These are phyloP conservation scores for Sporothrix brasiliensis DNA, from an alignment of 2,329 filamentous ascomycete species.

Conservation along the genomic window DNA sequence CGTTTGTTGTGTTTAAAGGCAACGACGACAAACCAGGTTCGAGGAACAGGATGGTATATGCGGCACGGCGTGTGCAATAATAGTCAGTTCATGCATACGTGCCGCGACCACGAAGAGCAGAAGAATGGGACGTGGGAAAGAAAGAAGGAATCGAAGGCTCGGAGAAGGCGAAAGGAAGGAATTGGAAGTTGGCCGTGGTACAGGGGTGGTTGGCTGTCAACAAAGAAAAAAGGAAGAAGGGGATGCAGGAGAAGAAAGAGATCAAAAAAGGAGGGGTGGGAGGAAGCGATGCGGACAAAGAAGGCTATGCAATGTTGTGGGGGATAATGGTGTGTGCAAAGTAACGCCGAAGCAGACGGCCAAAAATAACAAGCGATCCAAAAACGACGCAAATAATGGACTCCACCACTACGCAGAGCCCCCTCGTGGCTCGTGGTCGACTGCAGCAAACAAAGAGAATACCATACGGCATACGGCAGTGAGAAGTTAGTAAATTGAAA, in stretches of 20 bases:
- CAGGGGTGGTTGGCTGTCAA: background rate
- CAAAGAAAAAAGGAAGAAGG: background rate
- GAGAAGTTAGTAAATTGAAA: background rate
- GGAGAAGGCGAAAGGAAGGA: conserved; percentile 4
- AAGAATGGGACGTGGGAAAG: background rate
- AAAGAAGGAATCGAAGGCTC: background rate
- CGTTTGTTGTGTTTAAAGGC: background rate
- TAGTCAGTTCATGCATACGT: conserved; percentile 16
- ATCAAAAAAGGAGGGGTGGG: background rate
- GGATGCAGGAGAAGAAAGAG: background rate
- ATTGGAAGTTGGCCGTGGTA: background rate
- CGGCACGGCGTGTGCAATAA: background rate
- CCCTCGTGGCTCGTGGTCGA: background rate
- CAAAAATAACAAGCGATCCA: background rate
- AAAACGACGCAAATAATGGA: conserved; percentile 1
- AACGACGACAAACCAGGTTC: background rate
- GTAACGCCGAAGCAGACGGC: background rate
- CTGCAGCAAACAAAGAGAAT: background rate
- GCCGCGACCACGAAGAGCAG: background rate
- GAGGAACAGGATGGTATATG: background rate
- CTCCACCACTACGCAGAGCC: background rate
- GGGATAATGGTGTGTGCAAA: background rate
- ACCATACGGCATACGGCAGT: background rate
- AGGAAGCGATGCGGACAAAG: background rate
- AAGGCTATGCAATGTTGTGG: background rate